Percentiles rank a stretch among this genome's conserved stretches.
phyloP scores from a whole-genome alignment of 2,329 filamentous ascomycete genomes.

The Diaporthe batatas region DNA sequence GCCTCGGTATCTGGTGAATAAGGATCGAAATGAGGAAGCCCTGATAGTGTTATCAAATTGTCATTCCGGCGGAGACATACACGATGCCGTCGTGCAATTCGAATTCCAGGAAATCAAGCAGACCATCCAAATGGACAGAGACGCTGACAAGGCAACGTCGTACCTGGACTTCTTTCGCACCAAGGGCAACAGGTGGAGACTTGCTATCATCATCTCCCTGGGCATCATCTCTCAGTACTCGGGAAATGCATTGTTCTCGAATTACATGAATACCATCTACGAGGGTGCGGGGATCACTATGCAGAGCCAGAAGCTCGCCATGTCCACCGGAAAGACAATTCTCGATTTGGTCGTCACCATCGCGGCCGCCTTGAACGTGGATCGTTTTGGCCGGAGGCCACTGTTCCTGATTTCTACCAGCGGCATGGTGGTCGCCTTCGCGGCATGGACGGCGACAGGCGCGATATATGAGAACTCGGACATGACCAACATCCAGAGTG shows the following conservation, averaged over 20 bases:
- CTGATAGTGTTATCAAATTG: slow-evolving; percentile 72
- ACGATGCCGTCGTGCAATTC: slow-evolving; percentile 70
- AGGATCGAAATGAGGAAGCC: slow-evolving; percentile 69
- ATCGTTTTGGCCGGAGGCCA: slow-evolving; percentile 62
- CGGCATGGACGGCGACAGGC: slow-evolving; percentile 63
- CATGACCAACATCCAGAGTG: slow-evolving; percentile 54
- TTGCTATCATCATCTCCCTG: slow-evolving; percentile 70
- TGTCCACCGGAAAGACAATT: slow-evolving; percentile 64
- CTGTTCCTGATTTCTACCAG: slow-evolving; percentile 62
- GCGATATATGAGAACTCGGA: slow-evolving; percentile 61
- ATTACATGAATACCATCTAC: slow-evolving; percentile 73
- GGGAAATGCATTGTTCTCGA: slow-evolving; percentile 73
- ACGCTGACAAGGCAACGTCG: slow-evolving; percentile 59
- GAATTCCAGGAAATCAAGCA: slow-evolving; percentile 74
- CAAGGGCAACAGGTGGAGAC: slow-evolving; percentile 70
- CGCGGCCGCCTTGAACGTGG: slow-evolving; percentile 61
- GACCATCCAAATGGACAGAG: slow-evolving; percentile 68
- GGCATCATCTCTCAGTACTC: slow-evolving; percentile 75
- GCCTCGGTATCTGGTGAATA: slow-evolving; percentile 42
- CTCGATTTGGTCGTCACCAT: slow-evolving; percentile 69
- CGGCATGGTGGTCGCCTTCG: slow-evolving; percentile 62
- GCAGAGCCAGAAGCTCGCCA: slow-evolving; percentile 65
- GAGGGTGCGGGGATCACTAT: slow-evolving; percentile 68
- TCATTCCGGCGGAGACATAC: slow-evolving; percentile 70
- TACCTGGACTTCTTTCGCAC: slow-evolving; percentile 73